These are phyloP conservation scores for Magnusiomyces clavatus DNA, from an alignment of 1,139 yeast genomes.

Conservation along the genomic window DNA sequence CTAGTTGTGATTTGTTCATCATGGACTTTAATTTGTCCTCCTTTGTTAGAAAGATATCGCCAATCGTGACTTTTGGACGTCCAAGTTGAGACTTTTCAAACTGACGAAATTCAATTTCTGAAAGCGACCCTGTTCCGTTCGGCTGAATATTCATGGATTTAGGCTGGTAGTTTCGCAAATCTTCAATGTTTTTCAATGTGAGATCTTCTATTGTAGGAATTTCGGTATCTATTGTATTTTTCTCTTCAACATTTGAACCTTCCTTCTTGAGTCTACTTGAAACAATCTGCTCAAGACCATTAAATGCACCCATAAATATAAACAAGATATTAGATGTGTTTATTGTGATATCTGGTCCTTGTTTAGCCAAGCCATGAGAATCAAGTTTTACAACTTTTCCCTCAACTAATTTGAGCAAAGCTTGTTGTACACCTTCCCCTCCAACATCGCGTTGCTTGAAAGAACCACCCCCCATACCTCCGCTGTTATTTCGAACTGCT, in stretches of 20 bases:
- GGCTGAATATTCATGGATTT: no score
- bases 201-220: neutral
- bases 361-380: constrained; percentile 32
- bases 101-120: no score
- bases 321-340: constrained; percentile 47
- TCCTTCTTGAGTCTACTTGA: constrained; percentile 7
- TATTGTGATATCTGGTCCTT: constrained; percentile 35
- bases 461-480: constrained; percentile 46
- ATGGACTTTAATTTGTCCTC: no score
- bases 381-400: constrained; percentile 43
- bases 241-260: constrained; percentile 28
- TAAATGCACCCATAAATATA: constrained; percentile 50
- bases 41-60: no score
- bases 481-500: constrained; percentile 38
- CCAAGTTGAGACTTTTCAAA: no score
- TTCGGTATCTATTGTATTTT: constrained; percentile 12
- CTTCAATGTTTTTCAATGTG: no score
- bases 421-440: constrained; percentile 55
- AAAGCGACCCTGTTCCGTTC: no score
- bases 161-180: no score
- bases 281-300: constrained; percentile 43
- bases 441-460: constrained; percentile 46
- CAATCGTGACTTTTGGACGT: no score
- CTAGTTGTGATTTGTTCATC: no score
- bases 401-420: constrained; percentile 44